A percentile compares a stretch with the other conserved stretches of the same genome.
phyloP scores from a whole-genome alignment of 208 protist genomes.

The Novymonas esmeraldas region DNA sequence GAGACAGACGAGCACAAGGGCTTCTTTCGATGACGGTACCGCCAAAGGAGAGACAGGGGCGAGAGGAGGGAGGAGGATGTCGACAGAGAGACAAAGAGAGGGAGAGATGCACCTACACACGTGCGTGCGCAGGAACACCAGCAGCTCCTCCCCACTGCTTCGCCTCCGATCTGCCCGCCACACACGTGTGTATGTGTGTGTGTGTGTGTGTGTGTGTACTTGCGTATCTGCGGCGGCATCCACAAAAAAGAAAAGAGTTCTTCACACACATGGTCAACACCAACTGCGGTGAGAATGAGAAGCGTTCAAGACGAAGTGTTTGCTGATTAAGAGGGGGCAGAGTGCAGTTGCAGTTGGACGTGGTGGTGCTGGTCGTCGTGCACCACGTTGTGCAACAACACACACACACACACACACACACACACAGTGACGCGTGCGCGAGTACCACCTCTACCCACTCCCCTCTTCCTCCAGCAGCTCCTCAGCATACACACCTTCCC shows the following conservation, averaged over 20 bases:
- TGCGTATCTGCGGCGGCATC: background rate
- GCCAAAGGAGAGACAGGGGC: background rate
- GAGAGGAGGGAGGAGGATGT: background rate
- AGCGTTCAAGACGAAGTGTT: too few species aligned
- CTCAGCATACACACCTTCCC: too few species aligned
- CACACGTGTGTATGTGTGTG: background rate
- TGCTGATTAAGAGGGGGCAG: background rate
- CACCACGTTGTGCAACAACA: background rate
- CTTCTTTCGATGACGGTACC: slow-evolving; percentile 68
- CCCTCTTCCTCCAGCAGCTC: too few species aligned
- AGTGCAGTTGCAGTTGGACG: too few species aligned
- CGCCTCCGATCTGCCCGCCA: too few species aligned
- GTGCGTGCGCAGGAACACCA: too few species aligned
- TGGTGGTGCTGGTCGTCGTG: too few species aligned
- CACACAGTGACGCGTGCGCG: too few species aligned
- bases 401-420: too few species aligned
- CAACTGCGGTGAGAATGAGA: background rate
- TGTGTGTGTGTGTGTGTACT: background rate
- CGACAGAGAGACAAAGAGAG: background rate
- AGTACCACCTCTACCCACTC: too few species aligned
- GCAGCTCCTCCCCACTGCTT: too few species aligned
- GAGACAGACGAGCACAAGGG: slow-evolving; percentile 68
- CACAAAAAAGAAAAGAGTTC: background rate
- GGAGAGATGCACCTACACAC: background rate
- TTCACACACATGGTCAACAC: background rate